phyloP scores from a whole-genome alignment of 768 basidiomycete genomes.

The Clavaria fumosa region DNA sequence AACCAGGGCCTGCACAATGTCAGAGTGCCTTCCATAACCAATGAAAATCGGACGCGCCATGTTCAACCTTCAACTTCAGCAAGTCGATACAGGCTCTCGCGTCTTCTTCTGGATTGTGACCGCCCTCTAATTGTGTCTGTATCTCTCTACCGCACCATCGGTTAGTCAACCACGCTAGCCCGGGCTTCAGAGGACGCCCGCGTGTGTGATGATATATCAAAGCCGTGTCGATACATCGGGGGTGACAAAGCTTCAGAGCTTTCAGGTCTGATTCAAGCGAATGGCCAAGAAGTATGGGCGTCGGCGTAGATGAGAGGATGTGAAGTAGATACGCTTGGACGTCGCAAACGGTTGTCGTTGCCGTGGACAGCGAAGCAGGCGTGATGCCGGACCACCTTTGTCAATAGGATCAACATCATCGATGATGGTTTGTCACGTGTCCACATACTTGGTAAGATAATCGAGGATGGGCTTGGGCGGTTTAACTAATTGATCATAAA shows the following conservation, averaged over 20 bases:
- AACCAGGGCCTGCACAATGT: constrained; percentile 35
- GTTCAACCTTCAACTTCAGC: constrained; percentile 62
- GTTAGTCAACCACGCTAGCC: constrained; percentile 91
- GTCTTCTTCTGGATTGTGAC: constrained; percentile 93
- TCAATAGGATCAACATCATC: background rate
- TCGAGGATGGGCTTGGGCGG: constrained; percentile 74
- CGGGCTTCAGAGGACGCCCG: constrained; percentile 86
- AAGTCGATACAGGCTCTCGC: constrained; percentile 80
- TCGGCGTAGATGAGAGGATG: constrained; percentile 36
- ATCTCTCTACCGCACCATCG: constrained; percentile 89
- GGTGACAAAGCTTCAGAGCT: constrained; percentile 76
- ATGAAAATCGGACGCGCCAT: constrained; percentile 18
- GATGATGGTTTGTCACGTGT: background rate
- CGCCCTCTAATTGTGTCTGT: constrained; percentile 68
- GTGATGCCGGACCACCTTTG: constrained; percentile 90
- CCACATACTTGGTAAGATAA: constrained; percentile 63
- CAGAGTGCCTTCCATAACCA: background rate
- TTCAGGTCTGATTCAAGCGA: constrained; percentile 90
- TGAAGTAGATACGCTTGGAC: constrained; percentile 60
- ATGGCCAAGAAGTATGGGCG: constrained; percentile 81
- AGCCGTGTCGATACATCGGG: constrained; percentile 83
- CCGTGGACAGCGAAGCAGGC: constrained; percentile 42
- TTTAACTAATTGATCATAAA: constrained; percentile 85
- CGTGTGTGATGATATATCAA: constrained; percentile 85
- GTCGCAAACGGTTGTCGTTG: constrained; percentile 65